Evolutionary conservation across 345 rosid genomes (phyloP), one percentile per base, ranked within the genome.

Genomic region (Pistacia vera): DNA sequence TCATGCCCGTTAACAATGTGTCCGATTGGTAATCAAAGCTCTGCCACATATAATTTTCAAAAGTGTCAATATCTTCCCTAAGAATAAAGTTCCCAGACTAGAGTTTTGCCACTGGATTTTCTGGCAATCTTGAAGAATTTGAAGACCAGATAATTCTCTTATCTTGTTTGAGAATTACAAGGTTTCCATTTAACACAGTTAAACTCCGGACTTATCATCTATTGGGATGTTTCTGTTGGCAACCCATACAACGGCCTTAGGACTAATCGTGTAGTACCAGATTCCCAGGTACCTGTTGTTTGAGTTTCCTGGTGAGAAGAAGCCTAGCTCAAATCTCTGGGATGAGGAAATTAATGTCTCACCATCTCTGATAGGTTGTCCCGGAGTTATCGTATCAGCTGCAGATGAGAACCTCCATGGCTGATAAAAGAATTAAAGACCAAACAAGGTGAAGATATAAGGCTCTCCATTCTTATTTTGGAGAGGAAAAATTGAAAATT

Each of bases 271-370:
- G 79, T 30, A 30, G 33, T 87, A 84, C 89, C 90, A 81, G 4
- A 89, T 83, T 38, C 84, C 91, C 13, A 89, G n/a, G 51, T 87
- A 89, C 70, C 68, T 75, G 2, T 73, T 84, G 25, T 4, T 35
- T 8, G 86, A 84, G 36, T 69, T 68, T 3, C 76, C 60, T 25
- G 70, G 77, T 11, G 67, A 4, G 72, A 83, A 83, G 74, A 80
- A 74, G 8, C 86, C 86, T 11, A 83, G 63, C 74, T 77, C 83
- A 17, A 83, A 83, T 20, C 12, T 64, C 14, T 64, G 49, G 1
- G n/a, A 35, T 14, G 67, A 16, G 12, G 68, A 64, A 64, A 79
- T 60, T 46, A 79, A 13, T 0, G 81, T 79, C 57, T 72, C 74
- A 9, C 79, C 77, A 66, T 70, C 84, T 6, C 11, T 41, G 16